Evolutionary conservation across 148 eudicot genomes (phyloP).

Genomic region (Chenopodium quinoa): DNA sequence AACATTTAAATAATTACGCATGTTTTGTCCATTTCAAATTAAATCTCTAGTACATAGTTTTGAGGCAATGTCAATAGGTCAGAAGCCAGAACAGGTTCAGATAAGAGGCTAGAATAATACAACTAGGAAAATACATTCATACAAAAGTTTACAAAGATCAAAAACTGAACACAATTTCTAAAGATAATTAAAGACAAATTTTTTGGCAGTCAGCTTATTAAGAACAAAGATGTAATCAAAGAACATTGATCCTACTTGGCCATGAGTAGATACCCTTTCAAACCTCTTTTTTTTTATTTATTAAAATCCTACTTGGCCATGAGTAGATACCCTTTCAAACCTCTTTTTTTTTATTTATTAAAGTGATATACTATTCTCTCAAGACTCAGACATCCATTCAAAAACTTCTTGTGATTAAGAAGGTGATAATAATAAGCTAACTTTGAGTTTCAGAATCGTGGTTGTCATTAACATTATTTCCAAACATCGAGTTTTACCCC

Average conservation of each 20-base stretch:
- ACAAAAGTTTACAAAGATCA: not conserved
- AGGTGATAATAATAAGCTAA: not conserved
- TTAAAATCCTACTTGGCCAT: no score
- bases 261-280: not conserved
- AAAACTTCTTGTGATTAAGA: not conserved
- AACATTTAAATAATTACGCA: no score
- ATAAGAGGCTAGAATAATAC: not conserved
- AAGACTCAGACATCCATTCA: no score
- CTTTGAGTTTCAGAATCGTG: no score
- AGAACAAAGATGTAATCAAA: not conserved
- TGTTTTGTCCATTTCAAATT: no score
- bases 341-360: no score
- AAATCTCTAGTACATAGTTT: no score
- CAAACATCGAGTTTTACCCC: no score
- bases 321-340: no score
- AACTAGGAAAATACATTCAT: not conserved
- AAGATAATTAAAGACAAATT: not conserved
- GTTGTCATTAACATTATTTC: no score
- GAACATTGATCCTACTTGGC: not conserved
- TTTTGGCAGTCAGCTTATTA: not conserved
- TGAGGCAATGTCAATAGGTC: not conserved
- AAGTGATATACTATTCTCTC: no score
- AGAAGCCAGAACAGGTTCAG: not conserved
- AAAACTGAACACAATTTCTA: not conserved
- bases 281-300: no score